Evolutionary conservation across 23 red algal genomes (phyloP), one percentile per base, ranked within the genome.

Genomic region (Gracilaria gracilis): DNA sequence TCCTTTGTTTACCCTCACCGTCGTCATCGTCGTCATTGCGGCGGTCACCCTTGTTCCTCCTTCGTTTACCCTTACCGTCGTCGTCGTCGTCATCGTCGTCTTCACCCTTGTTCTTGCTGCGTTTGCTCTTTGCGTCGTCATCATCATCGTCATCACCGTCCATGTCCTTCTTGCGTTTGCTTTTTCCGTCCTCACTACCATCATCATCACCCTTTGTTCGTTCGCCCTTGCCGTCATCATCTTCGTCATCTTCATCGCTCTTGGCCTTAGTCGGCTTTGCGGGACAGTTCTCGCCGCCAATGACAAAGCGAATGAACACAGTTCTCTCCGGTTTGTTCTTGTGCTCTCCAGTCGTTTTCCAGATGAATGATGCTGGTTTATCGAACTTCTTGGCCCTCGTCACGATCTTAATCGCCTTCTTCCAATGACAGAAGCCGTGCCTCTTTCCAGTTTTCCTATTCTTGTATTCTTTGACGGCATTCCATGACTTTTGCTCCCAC

Each of bases 391-490:
- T 51, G 4, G 15, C 25, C 9, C 5, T 28, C 0, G 25, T 51
- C 23, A 15, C 29, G 40, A 77, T 50, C 23, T 37, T 51, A 25
- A 24, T 42, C 40, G 42, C 72, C 4, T 51, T 27, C 0, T 77
- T 51, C 72, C 72, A 77, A 42, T 77, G 72, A 31, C 72, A 77
- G 50, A 77, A 77, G 46, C 13, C 25, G 72, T 51, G 72, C 40
- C 6, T 46, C 23, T 0, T 28, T 12, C 72, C 72, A 14, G 72
- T 44, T 8, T 37, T 51, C 31, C 50, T 77, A 42, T 77, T n/a
- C 0, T 31, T 49, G 72, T 50, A 77, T 9, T 12, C 38, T 25
- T 25, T 49, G 4, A 34, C 40, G 6, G 4, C 4, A 15, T 77
- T 28, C 72, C 72, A 77, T 0, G 1, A 2, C 12, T 77, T 28